Percentiles rank a stretch among this genome's conserved stretches.
These are phyloP conservation scores for Paecilomyces fulvus DNA, from an alignment of 2,329 filamentous ascomycete genomes.

Conservation along the genomic window DNA sequence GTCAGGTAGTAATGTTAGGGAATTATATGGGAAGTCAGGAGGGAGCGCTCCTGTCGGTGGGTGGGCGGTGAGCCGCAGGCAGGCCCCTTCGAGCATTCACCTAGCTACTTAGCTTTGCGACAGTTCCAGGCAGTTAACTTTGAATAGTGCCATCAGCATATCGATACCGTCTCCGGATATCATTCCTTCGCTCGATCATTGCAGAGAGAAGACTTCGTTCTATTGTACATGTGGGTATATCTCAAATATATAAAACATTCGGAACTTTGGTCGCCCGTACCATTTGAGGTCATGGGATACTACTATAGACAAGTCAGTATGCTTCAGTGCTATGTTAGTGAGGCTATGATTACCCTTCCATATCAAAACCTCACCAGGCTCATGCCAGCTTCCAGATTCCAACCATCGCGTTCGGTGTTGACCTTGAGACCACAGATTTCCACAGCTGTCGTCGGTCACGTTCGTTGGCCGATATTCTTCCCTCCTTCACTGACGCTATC, in stretches of 20 bases:
- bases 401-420: neutral
- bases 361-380: neutral
- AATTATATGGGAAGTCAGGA: neutral
- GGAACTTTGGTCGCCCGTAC: neutral
- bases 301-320: neutral
- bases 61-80: neutral
- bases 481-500: constrained; percentile 31
- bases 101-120: neutral
- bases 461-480: constrained; percentile 11
- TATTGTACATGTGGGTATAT: constrained; percentile 2
- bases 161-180: neutral
- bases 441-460: constrained; percentile 10
- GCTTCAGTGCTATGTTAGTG: neutral
- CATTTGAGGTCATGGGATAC: neutral
- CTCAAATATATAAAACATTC: constrained; percentile 1
- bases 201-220: constrained; percentile 1
- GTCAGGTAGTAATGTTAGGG: neutral
- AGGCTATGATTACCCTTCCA: neutral
- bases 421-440: neutral
- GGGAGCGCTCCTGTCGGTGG: neutral
- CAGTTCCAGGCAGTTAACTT: neutral
- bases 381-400: neutral
- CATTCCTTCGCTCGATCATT: neutral
- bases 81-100: neutral
- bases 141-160: neutral